Conservation (phyloP, 2,329 filamentous ascomycete genomes). For the Colletotrichum somersetense region DNA sequence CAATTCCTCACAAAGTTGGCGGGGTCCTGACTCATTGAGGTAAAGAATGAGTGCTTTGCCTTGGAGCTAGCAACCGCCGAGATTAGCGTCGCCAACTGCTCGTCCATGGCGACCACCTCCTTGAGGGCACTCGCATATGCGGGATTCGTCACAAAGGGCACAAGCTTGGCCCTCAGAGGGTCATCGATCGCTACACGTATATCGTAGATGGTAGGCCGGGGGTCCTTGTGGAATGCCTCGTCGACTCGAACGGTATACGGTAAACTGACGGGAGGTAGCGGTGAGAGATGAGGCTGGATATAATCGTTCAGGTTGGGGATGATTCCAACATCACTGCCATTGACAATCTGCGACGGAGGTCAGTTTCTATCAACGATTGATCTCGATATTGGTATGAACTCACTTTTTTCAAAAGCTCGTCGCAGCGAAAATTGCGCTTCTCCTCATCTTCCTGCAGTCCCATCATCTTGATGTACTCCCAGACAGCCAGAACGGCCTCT, state of each 20-base stretch:
- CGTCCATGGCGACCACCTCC: conserved; percentile 82
- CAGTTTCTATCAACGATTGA: neutral
- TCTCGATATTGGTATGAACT: conserved; percentile 46
- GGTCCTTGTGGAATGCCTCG: conserved; percentile 80
- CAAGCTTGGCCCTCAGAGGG: conserved; percentile 77
- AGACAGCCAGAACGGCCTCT: conserved; percentile 90
- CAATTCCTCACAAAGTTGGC: conserved; percentile 87
- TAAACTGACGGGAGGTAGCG: conserved; percentile 85
- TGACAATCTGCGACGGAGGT: conserved; percentile 70
- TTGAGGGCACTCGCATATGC: conserved; percentile 79
- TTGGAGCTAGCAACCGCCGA: conserved; percentile 88
- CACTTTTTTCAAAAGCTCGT: conserved; percentile 84
- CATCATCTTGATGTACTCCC: conserved; percentile 92
- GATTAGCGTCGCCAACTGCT: conserved; percentile 85
- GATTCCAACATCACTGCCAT: conserved; percentile 79
- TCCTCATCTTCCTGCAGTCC: conserved; percentile 94
- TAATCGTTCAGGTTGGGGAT: conserved; percentile 89
- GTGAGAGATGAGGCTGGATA: conserved; percentile 81
- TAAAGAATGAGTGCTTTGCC: conserved; percentile 91
- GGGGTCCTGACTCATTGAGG: conserved; percentile 82
- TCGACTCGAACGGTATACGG: conserved; percentile 96
- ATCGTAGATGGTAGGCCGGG: conserved; percentile 88
- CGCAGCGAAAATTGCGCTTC: conserved; percentile 91
- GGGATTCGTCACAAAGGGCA: conserved; percentile 75
- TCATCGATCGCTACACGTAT: conserved; percentile 88